Percentiles rank a stretch among this genome's conserved stretches.
phyloP scores from a whole-genome alignment of 495 filamentous ascomycete species.

The Hapsidospora chrysogenum region DNA sequence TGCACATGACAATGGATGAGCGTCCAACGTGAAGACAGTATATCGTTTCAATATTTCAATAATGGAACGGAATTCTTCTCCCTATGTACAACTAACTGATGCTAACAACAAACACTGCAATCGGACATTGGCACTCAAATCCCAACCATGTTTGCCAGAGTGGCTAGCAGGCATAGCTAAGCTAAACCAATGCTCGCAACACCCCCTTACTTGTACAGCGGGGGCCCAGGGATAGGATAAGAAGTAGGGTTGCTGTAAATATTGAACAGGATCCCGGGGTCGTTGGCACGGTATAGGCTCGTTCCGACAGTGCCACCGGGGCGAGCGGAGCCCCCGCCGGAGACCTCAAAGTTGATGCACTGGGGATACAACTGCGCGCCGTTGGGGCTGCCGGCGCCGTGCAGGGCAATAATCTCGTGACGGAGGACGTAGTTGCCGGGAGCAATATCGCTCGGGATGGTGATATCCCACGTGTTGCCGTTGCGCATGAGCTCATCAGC shows the following conservation, averaged over 20 bases:
- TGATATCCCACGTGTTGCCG: slow-evolving; percentile 43
- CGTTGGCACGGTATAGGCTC: slow-evolving; percentile 18
- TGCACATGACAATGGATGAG: too few species aligned
- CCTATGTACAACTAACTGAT: too few species aligned
- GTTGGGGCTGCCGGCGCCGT: slow-evolving; percentile 13
- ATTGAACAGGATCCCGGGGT: slow-evolving; percentile 29
- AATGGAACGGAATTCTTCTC: too few species aligned
- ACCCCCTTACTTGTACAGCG: not conserved
- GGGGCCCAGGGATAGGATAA: slow-evolving; percentile 16
- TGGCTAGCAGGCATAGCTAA: too few species aligned
- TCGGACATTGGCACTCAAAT: too few species aligned
- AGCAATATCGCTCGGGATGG: slow-evolving; percentile 19
- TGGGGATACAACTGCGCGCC: slow-evolving; percentile 23
- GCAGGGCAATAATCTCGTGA: slow-evolving; percentile 25
- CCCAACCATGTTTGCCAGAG: too few species aligned
- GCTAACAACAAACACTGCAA: too few species aligned
- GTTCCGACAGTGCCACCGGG: slow-evolving; percentile 16
- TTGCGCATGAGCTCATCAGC: slow-evolving; percentile 46
- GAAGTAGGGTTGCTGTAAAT: slow-evolving; percentile 11
- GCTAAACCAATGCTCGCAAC: too few species aligned
- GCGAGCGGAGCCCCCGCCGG: slow-evolving; percentile 4
- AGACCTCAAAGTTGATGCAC: slow-evolving; percentile 17
- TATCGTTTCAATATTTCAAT: too few species aligned
- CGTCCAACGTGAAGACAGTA: too few species aligned
- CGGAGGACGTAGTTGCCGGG: slow-evolving; percentile 24